Percentiles rank a stretch among this genome's conserved stretches.
phyloP scores from a whole-genome alignment of 192 early-diverging fungal genomes.

The Backusella australiensis region DNA sequence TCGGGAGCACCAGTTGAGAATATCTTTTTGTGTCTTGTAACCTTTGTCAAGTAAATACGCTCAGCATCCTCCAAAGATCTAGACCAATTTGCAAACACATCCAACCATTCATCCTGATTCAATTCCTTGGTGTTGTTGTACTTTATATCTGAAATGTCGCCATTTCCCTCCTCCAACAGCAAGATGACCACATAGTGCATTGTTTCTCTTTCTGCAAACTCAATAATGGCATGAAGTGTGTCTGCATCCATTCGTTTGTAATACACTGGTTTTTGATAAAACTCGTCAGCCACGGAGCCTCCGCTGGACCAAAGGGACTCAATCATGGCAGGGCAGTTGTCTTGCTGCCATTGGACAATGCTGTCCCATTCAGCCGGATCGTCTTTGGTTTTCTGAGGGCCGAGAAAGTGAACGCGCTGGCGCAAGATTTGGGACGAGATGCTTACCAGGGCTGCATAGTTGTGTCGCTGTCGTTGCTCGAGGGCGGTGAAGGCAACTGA shows the following conservation, averaged over 20 bases:
- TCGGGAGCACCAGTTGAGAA: background rate
- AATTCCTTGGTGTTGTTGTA: constrained; percentile 39
- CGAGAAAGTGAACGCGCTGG: constrained; percentile 27
- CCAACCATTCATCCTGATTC: constrained; percentile 29
- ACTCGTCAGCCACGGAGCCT: background rate
- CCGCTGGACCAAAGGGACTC: constrained; percentile 23
- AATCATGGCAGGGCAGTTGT: constrained; percentile 24
- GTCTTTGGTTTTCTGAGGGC: background rate
- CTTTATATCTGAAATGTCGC: constrained; percentile 32
- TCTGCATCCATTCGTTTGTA: constrained; percentile 37
- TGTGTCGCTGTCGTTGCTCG: constrained; percentile 28
- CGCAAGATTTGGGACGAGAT: constrained; percentile 31
- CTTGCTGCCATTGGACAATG: constrained; percentile 38
- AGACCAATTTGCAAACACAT: constrained; percentile 29
- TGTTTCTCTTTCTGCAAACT: constrained; percentile 23
- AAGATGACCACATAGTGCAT: constrained; percentile 33
- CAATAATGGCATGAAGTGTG: constrained; percentile 34
- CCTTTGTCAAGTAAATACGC: constrained; percentile 24
- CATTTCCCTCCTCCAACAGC: constrained; percentile 30
- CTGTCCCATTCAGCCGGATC: constrained; percentile 16
- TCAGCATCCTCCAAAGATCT: constrained; percentile 37
- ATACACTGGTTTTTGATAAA: constrained; percentile 24
- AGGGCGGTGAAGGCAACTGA: constrained; percentile 34
- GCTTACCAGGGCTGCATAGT: constrained; percentile 20
- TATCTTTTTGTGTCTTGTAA: constrained; percentile 16